Evolutionary conservation across 2,329 filamentous ascomycete species (phyloP).

Genomic region (Neonectria magnoliae): DNA sequence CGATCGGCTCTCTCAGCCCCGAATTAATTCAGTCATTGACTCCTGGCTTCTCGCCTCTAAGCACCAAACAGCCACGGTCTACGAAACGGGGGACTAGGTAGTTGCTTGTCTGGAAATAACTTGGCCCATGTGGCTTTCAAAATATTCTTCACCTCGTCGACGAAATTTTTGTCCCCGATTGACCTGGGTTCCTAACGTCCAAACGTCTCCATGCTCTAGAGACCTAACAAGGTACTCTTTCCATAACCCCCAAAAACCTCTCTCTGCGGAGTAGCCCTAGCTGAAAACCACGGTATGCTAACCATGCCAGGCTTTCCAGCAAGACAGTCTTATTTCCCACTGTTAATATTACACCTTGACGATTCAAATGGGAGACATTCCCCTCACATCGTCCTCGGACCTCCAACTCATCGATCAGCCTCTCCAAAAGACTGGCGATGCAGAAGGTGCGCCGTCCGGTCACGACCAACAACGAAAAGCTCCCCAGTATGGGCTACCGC

Average conservation of each 20-base stretch:
- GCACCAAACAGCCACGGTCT: slow-evolving; percentile 24
- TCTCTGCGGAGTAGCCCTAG: background rate
- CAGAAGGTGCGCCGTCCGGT: slow-evolving; percentile 13
- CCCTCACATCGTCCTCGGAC: slow-evolving; percentile 27
- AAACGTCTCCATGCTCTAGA: background rate
- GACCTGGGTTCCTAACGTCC: slow-evolving; percentile 6
- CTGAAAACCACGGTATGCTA: background rate
- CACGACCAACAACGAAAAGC: slow-evolving; percentile 23
- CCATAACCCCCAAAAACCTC: background rate
- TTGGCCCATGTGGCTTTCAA: slow-evolving; percentile 28
- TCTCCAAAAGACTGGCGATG: slow-evolving; percentile 20
- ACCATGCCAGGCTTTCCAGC: background rate
- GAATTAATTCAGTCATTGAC: slow-evolving; percentile 28
- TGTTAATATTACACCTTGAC: slow-evolving; percentile 8
- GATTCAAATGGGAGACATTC: slow-evolving; percentile 39
- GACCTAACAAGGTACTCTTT: slow-evolving; percentile 4
- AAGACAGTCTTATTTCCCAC: background rate
- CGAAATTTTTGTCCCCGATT: slow-evolving; percentile 6
- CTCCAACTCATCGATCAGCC: slow-evolving; percentile 21
- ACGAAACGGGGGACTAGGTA: slow-evolving; percentile 21
- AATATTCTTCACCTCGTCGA: slow-evolving; percentile 4
- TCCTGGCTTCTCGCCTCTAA: slow-evolving; percentile 20
- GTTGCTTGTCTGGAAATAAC: slow-evolving; percentile 25
- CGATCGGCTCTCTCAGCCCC: slow-evolving; percentile 4
- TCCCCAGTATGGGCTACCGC: slow-evolving; percentile 35